Base-by-base conservation (phyloP, 176 grass and related monocot species). In the Juncus effusus region DNA sequence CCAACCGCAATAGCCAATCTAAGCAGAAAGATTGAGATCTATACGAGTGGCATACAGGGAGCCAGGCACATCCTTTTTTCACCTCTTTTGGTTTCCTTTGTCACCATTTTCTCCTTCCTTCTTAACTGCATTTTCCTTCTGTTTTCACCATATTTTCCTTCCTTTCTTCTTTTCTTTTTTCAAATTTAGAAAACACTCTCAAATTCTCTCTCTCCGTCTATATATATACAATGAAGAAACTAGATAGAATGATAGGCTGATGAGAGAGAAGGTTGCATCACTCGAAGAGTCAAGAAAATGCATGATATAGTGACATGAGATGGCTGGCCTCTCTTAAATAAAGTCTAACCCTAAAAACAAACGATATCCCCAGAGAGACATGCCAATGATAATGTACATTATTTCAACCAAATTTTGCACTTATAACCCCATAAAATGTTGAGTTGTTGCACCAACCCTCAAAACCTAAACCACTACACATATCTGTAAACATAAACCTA, bases 21-120 rank as follows among this genome's bases (percentile, higher is more conserved):
- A 51, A 38, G 13, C 50, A 5, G 19, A 50, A 42, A 52, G 59
- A 83, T 80, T 83, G 90, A 77, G 79, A 78, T 74, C 85, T 86
- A 85, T 3, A 84, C 85, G 90, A 80, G 77, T 95, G 90, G 90
- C 85, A 95, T 89, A 89, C 90, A 95, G 90, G 90, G 90, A 95
- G 90, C 85, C 90, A 95, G 90, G 90, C 90, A 95, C 73, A 95
- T 82, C 82, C 82, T 66, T 10, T 47, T 67, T 63, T 76, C 70
- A 85, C 84, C 75, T 88, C 74, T 65, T 59, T 55, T 40, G 65
- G 10, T 28, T 38, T 61, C 40, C 36, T 52, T 8, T 51, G 35
- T 62, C 41, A 41, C 6, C 15, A 42, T 68, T 61, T 15, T 56
- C 49, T 38, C 14, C 57, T 58, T 40, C 73, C 13, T 37, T 61